Evolutionary conservation across 2,329 filamentous ascomycete species (phyloP).

Genomic region (Pezicula carpinea): DNA sequence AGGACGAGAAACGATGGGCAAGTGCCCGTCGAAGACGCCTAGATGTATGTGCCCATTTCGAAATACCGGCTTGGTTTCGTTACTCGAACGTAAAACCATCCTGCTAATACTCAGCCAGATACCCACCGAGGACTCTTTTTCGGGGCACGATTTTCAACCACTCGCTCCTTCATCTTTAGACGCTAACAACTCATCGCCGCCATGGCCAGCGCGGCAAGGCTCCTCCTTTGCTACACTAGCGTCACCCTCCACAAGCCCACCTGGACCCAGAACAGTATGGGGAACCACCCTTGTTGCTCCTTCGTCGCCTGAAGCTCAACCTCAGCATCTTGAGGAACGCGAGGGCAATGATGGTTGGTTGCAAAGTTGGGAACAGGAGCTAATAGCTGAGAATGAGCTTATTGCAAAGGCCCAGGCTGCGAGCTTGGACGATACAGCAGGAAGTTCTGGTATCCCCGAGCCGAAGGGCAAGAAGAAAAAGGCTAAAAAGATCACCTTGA

Average conservation of each 20-base stretch:
- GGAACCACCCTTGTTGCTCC: constrained; percentile 69
- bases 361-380: constrained; percentile 74
- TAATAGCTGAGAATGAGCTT: constrained; percentile 59
- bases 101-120: too few species aligned
- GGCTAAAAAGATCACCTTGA: constrained; percentile 67
- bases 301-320: constrained; percentile 49
- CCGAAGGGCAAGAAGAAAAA: constrained; percentile 58
- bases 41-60: constrained; percentile 35
- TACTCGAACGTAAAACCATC: too few species aligned
- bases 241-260: constrained; percentile 77
- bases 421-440: constrained; percentile 31
- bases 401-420: constrained; percentile 55
- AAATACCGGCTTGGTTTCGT: too few species aligned
- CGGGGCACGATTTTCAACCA: constrained; percentile 59
- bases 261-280: constrained; percentile 78
- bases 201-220: constrained; percentile 50
- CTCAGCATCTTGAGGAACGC: constrained; percentile 15
- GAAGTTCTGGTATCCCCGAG: constrained; percentile 8
- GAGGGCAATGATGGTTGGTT: constrained; percentile 76
- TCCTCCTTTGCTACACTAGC: constrained; percentile 65
- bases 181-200: constrained; percentile 40
- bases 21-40: constrained; percentile 51
- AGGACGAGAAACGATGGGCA: constrained; percentile 61
- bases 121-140: constrained; percentile 37
- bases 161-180: constrained; percentile 45